These are phyloP conservation scores for Bruguiera gymnorhiza DNA, from an alignment of 345 rosid species.

Conservation along the genomic window DNA sequence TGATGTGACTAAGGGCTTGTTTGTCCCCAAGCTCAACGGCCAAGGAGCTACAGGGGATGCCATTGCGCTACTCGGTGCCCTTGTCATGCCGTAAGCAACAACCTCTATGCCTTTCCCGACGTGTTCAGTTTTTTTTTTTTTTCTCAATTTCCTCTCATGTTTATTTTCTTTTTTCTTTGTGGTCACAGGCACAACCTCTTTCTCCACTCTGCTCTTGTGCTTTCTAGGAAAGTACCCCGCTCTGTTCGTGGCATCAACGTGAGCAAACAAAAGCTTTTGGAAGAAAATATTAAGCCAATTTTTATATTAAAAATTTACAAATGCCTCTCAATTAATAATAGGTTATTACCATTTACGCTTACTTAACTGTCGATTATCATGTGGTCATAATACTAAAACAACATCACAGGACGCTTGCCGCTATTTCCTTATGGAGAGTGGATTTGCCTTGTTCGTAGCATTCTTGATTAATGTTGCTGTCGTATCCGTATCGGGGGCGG, in stretches of 20 bases:
- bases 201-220: constrained; percentile 44
- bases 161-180: background rate
- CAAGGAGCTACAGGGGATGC: constrained; percentile 37
- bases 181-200: constrained; percentile 42
- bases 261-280: background rate
- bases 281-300: background rate
- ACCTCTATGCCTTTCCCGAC: background rate
- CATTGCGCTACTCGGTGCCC: constrained; percentile 44
- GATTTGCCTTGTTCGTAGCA: constrained; percentile 58
- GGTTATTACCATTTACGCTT: background rate
- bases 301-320: too few relatives aligned
- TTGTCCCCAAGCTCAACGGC: constrained; percentile 40
- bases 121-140: background rate
- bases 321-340: background rate
- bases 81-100: constrained; percentile 42
- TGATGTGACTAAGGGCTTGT: constrained; percentile 33
- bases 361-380: background rate
- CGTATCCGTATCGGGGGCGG: constrained; percentile 52
- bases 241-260: constrained; percentile 51
- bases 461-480: constrained; percentile 58
- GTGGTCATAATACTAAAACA: too few relatives aligned
- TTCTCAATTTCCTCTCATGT: background rate
- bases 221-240: constrained; percentile 38
- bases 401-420: constrained; percentile 51
- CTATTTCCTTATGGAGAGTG: constrained; percentile 60